These are phyloP conservation scores for Aspergillus taichungensis DNA, from an alignment of 495 filamentous ascomycete species.

Conservation along the genomic window DNA sequence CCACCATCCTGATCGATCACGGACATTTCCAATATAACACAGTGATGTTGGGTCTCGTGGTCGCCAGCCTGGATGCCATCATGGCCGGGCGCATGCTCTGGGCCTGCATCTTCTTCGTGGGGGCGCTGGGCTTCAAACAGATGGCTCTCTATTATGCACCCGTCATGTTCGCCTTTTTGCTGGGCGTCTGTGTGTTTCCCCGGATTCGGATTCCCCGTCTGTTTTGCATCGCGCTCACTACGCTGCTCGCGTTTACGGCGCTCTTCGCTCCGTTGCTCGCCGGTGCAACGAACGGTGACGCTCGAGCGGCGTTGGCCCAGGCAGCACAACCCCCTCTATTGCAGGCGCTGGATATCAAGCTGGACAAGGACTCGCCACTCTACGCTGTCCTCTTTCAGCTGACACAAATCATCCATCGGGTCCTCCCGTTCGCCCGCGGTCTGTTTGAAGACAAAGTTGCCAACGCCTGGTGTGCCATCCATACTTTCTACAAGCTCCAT, in stretches of 20 bases:
- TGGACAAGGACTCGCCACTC: slow-evolving; percentile 56
- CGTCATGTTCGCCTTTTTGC: slow-evolving; percentile 80
- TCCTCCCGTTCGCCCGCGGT: slow-evolving; percentile 90
- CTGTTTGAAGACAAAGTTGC: slow-evolving; percentile 98
- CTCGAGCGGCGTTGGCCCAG: slow-evolving; percentile 26
- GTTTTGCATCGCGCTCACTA: slow-evolving; percentile 63
- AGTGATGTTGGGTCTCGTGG: slow-evolving; percentile 86
- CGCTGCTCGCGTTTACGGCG: slow-evolving; percentile 61
- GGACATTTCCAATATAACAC: slow-evolving; percentile 99
- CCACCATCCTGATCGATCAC: slow-evolving; percentile 87
- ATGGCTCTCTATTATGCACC: slow-evolving; percentile 98
- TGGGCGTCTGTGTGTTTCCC: slow-evolving; percentile 76
- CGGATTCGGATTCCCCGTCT: slow-evolving; percentile 60
- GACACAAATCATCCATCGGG: slow-evolving; percentile 72
- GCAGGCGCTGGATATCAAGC: slow-evolving; percentile 43
- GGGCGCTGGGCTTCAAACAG: slow-evolving; percentile 89
- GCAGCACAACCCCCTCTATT: slow-evolving; percentile 49
- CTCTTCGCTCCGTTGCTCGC: slow-evolving; percentile 66
- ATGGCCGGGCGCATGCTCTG: slow-evolving; percentile 76
- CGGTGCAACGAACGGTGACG: slow-evolving; percentile 34
- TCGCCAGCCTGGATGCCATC: slow-evolving; percentile 82
- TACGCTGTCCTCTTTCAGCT: slow-evolving; percentile 68
- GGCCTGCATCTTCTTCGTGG: slow-evolving; percentile 90
- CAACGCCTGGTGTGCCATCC: slow-evolving; percentile 91
- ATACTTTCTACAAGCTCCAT: slow-evolving; percentile 79